A percentile compares a stretch with the other conserved stretches of the same genome.
phyloP scores from a whole-genome alignment of 2,329 filamentous ascomycete species.

The Raffaelea ambrosiae region DNA sequence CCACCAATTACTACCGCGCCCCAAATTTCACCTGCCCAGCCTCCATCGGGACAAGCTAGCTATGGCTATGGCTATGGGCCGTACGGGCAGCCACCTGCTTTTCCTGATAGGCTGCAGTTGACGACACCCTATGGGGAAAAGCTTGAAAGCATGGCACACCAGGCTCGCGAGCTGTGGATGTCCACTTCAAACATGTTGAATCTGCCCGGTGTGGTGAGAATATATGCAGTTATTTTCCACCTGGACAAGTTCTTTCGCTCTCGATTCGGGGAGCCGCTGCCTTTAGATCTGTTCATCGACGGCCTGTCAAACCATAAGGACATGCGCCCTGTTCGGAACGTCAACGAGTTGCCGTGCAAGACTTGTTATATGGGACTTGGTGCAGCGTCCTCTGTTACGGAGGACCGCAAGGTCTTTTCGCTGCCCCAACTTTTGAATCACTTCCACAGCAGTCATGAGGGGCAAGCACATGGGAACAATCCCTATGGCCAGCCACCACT shows the following conservation, averaged over 20 bases:
- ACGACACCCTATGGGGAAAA: no score
- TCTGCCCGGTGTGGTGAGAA: slow-evolving; percentile 52
- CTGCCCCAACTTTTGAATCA: slow-evolving; percentile 52
- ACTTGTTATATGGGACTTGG: slow-evolving; percentile 35
- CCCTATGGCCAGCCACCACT: slow-evolving; percentile 14
- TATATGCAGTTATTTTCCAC: slow-evolving; percentile 57
- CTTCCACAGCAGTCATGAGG: slow-evolving; percentile 38
- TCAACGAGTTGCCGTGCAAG: slow-evolving; percentile 47
- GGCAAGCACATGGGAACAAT: slow-evolving; percentile 9
- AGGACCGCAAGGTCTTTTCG: slow-evolving; percentile 37
- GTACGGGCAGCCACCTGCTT: no score
- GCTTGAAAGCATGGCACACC: slow-evolving; percentile 43
- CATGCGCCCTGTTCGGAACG: slow-evolving; percentile 46
- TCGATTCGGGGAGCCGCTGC: slow-evolving; percentile 47
- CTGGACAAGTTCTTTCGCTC: slow-evolving; percentile 47
- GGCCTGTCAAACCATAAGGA: slow-evolving; percentile 46
- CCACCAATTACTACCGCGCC: no score
- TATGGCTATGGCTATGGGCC: no score
- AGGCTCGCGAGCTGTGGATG: slow-evolving; percentile 56
- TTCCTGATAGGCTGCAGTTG: no score
- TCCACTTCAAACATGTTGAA: slow-evolving; percentile 49
- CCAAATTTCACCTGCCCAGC: no score
- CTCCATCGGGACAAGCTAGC: no score
- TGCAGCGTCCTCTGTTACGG: slow-evolving; percentile 15
- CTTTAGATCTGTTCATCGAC: slow-evolving; percentile 51